These are phyloP conservation scores for Bauhinia variegata DNA, from an alignment of 306 rosid genomes.

Conservation along the genomic window DNA sequence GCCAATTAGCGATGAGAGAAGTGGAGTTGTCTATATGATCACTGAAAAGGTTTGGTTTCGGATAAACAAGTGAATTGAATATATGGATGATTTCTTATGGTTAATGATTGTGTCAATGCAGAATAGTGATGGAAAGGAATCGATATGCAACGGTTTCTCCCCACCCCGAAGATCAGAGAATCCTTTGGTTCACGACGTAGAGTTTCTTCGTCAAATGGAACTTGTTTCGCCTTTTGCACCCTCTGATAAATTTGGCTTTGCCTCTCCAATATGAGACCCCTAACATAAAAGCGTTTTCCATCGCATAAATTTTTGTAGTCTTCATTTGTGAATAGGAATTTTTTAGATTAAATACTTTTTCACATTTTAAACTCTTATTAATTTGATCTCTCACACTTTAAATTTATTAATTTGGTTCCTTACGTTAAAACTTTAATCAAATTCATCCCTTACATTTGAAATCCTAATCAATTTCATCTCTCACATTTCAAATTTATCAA, in stretches of 20 bases:
- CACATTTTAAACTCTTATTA: too few relatives aligned
- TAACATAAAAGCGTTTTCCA: too few relatives aligned
- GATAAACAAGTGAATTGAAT: not conserved
- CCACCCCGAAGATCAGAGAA: slow-evolving; percentile 82
- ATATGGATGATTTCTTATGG: not conserved
- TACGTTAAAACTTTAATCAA: too few relatives aligned
- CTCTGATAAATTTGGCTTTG: slow-evolving; percentile 53
- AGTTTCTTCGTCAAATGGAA: slow-evolving; percentile 75
- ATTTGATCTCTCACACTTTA: too few relatives aligned
- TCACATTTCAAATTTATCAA: too few relatives aligned
- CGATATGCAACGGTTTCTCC: slow-evolving; percentile 55
- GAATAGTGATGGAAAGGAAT: slow-evolving; percentile 56
- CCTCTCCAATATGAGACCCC: slow-evolving; percentile 46
- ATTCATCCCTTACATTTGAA: too few relatives aligned
- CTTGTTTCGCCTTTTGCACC: slow-evolving; percentile 59
- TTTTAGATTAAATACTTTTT: too few relatives aligned
- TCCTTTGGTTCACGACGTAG: slow-evolving; percentile 73
- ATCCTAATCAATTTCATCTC: too few relatives aligned
- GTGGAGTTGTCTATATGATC: slow-evolving; percentile 58
- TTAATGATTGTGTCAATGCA: slow-evolving; percentile 42
- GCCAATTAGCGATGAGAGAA: slow-evolving; percentile 40
- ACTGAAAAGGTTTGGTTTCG: slow-evolving; percentile 58
- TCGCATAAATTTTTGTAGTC: too few relatives aligned
- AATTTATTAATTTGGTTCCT: too few relatives aligned
- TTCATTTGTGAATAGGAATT: not conserved